Evolutionary conservation across 345 rosid genomes (phyloP).

Genomic region (Gossypium raimondii): DNA sequence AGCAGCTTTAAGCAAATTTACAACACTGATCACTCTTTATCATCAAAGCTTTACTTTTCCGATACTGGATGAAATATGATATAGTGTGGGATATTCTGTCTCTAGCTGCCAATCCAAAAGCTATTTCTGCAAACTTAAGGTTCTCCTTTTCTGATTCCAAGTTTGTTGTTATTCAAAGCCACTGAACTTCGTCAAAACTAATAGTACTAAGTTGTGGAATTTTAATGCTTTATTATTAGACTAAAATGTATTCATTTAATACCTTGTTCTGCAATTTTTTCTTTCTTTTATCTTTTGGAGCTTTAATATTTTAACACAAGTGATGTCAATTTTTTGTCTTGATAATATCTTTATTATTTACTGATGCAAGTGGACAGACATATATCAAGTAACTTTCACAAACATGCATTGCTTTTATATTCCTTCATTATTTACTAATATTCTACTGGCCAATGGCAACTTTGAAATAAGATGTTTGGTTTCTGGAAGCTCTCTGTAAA

Average conservation of each 20-base stretch:
- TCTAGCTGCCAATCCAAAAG: too few relatives aligned
- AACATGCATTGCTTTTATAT: neutral
- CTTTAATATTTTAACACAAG: neutral
- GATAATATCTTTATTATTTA: conserved; percentile 16
- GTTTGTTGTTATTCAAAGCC: neutral
- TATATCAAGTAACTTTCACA: conserved; percentile 51
- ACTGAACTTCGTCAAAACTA: neutral
- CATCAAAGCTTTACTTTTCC: neutral
- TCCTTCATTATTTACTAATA: neutral
- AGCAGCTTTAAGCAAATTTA: neutral
- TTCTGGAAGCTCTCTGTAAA: neutral
- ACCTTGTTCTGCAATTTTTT: neutral
- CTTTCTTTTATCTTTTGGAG: neutral
- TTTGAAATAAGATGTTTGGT: neutral
- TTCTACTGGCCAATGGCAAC: neutral
- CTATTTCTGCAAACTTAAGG: neutral
- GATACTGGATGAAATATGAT: neutral
- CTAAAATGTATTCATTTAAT: neutral
- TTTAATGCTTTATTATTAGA: neutral
- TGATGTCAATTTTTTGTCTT: conserved; percentile 5
- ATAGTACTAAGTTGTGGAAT: neutral
- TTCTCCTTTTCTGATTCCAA: too few relatives aligned
- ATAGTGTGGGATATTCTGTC: too few relatives aligned
- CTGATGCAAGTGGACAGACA: conserved; percentile 62
- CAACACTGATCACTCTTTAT: neutral